phyloP scores from a whole-genome alignment of 1,284 basidiomycete genomes.

The Irpex lacteus region DNA sequence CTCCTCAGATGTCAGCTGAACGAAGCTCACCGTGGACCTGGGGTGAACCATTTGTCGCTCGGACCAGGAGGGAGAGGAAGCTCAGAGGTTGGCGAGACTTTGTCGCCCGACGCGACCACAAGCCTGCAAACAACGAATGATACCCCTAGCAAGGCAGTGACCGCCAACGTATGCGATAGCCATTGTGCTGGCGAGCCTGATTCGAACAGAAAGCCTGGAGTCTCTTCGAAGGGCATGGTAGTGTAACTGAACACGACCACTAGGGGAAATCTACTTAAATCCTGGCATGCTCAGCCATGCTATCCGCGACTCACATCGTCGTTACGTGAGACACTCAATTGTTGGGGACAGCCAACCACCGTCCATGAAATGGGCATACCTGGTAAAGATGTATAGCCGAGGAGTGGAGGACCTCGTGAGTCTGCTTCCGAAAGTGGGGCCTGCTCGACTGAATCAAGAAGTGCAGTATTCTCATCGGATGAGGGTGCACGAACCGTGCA shows the following conservation, averaged over 20 bases:
- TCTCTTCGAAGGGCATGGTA: neutral
- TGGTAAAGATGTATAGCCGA: neutral
- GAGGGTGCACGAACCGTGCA: neutral
- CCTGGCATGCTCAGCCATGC: neutral
- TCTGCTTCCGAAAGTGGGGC: neutral
- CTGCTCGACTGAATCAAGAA: neutral
- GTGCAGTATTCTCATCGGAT: neutral
- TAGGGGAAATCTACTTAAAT: neutral
- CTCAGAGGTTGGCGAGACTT: neutral
- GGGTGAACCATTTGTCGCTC: conserved; percentile 4
- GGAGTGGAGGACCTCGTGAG: neutral
- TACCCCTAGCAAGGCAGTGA: neutral
- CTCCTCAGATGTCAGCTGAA: neutral
- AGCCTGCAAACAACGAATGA: neutral
- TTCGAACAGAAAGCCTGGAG: neutral
- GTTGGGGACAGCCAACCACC: neutral
- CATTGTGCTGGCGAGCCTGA: neutral
- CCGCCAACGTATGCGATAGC: neutral
- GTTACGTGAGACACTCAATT: neutral
- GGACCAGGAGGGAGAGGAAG: conserved; percentile 13
- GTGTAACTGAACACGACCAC: neutral
- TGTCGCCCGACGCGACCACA: neutral
- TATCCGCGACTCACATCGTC: neutral
- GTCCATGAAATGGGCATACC: neutral
- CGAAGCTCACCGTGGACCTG: conserved; percentile 9